phyloP scores from a whole-genome alignment of 768 basidiomycete species.

The Termitomyces sp. region DNA sequence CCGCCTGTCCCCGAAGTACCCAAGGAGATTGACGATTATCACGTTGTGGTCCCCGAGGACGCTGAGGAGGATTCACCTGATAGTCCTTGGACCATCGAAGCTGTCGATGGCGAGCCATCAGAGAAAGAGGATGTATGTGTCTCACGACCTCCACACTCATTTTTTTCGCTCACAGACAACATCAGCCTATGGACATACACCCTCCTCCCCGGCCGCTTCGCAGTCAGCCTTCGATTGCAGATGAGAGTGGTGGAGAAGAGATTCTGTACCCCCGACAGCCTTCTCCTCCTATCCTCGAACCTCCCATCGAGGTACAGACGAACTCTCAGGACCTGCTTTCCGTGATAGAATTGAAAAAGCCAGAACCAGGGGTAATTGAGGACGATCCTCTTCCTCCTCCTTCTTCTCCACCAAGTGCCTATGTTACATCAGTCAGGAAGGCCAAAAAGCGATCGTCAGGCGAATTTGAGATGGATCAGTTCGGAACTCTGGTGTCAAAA shows the following conservation, averaged over 20 bases:
- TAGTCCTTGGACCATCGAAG: conserved; percentile 89
- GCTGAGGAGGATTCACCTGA: conserved; percentile 59
- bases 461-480: conserved; percentile 78
- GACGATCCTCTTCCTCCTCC: conserved; percentile 21
- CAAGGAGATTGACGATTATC: conserved; percentile 37
- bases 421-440: conserved; percentile 47
- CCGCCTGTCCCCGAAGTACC: conserved; percentile 22
- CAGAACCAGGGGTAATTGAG: conserved; percentile 28
- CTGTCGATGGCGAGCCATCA: conserved; percentile 75
- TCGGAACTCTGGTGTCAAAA: conserved; percentile 58
- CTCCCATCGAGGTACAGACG: conserved; percentile 18
- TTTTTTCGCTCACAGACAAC: conserved; percentile 7
- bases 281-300: conserved; percentile 26
- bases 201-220: conserved; percentile 50
- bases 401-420: conserved; percentile 66
- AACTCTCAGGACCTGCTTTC: conserved; percentile 22
- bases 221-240: conserved; percentile 61
- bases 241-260: conserved; percentile 89
- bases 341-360: conserved; percentile 27
- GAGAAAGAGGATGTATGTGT: conserved; percentile 63
- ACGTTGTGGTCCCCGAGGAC: conserved; percentile 36
- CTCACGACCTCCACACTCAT: conserved; percentile 2
- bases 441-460: conserved; percentile 78
- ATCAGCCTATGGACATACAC: conserved; percentile 42
- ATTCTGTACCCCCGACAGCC: conserved; percentile 79